Base-by-base conservation (phyloP, 495 filamentous ascomycete genomes). In the Penicillium riverlandense region DNA sequence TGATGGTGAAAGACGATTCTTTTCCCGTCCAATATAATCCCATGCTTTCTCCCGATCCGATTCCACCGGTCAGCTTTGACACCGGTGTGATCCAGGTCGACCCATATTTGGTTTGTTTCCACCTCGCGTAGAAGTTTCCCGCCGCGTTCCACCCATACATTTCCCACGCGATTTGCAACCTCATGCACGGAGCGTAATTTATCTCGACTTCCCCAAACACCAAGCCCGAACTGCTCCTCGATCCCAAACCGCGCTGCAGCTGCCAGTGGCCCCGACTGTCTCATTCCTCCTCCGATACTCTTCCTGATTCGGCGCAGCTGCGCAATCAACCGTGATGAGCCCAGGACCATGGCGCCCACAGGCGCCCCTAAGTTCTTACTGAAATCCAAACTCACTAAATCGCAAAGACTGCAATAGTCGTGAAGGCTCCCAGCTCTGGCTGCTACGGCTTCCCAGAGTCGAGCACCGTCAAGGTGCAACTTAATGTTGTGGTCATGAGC, bases 31-130 rank as follows among this genome's bases (percentile, higher is more conserved):
- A 43, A 12, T 15, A 6, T 27, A 13, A 43, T 13, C 5, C 41
- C 41, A 29, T 43, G 16, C 14, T 28, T 43, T 1, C n/a, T 29
- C n/a, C 41, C 41, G 14, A 36, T 30, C 8, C 6, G 27, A 30
- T 29, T 10, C 30, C 38, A 30, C 30, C 27, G 28, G 1, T 10
- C n/a, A 40, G n/a, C 16, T 16, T 16, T 4, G 38, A 71, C 41
- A 4, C 67, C 67, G 22, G 66, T 65, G 2, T 52, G 51, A 15
- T 82, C 78, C 28, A 95, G 62, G 63, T 95, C 85, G 44, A 95
- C 50, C 91, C 90, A 97, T 11, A 94, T 79, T 84, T 96, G 95
- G 62, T 97, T 96, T 33, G 90, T 96, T 52, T 96, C 83, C 4
- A 69, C 59, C 1, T 63, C 60, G 16, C 59, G 47, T 28, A 55